Evolutionary conservation across 2,329 filamentous ascomycete species (phyloP).

Genomic region (Pseudocercospora fuligena): DNA sequence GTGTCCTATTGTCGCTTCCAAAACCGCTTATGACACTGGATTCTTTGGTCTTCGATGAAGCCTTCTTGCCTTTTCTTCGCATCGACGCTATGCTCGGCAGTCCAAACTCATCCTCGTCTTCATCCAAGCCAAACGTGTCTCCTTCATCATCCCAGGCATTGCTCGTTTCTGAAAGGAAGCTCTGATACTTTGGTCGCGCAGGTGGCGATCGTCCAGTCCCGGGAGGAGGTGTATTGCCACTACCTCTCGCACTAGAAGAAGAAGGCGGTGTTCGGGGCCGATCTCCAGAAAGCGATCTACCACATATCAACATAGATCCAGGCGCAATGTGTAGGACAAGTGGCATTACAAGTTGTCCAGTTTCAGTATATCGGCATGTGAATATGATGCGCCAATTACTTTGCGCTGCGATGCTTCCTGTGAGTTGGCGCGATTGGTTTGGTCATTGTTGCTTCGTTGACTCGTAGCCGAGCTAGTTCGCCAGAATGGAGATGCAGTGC

Average conservation of each 20-base stretch:
- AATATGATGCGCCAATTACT: slow-evolving; percentile 93
- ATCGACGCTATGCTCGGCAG: slow-evolving; percentile 90
- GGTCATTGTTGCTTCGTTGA: slow-evolving; percentile 42
- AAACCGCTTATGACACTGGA: slow-evolving; percentile 40
- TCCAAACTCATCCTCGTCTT: slow-evolving; percentile 93
- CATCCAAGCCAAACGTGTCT: slow-evolving; percentile 78
- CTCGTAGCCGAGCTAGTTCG: slow-evolving; percentile 59
- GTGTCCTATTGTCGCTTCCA: slow-evolving; percentile 25
- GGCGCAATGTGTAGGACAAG: background rate
- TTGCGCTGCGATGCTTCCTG: slow-evolving; percentile 61
- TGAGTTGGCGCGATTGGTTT: slow-evolving; percentile 50
- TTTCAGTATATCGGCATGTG: slow-evolving; percentile 92
- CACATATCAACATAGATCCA: slow-evolving; percentile 7
- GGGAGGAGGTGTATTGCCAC: slow-evolving; percentile 59
- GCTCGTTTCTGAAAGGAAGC: slow-evolving; percentile 79
- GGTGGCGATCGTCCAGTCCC: slow-evolving; percentile 57
- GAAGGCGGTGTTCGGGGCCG: slow-evolving; percentile 76
- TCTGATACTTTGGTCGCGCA: slow-evolving; percentile 75
- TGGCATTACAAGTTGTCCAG: slow-evolving; percentile 74
- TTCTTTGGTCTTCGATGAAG: slow-evolving; percentile 50
- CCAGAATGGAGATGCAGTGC: slow-evolving; percentile 88
- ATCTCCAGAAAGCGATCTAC: slow-evolving; percentile 46
- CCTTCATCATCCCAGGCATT: slow-evolving; percentile 79
- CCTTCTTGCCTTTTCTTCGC: slow-evolving; percentile 69
- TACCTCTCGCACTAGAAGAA: slow-evolving; percentile 58